Base-by-base conservation (phyloP, 768 basidiomycete genomes). In the Termitomyces sp. region DNA sequence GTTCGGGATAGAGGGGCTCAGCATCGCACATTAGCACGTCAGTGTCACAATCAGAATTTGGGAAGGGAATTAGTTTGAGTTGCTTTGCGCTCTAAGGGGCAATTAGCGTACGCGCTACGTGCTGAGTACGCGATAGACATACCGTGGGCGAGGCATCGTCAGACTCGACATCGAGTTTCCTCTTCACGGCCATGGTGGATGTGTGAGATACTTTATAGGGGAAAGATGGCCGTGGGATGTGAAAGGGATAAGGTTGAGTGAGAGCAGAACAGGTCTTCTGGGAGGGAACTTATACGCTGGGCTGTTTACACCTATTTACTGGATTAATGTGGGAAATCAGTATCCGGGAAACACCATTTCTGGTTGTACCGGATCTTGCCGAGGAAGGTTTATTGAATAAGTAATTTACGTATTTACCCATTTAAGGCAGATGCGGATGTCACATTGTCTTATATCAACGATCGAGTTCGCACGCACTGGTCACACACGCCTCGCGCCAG, bases 1-100 rank as follows among this genome's bases (percentile, higher is more conserved):
- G 74, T 64, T 77, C 74, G 63, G 79, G 78, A 65, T 70, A 79
- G 63, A 83, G 67, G 44, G 81, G 82, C 62, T 87, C 84, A 69
- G 80, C 79, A 62, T 87, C 87, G 66, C 80, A 83, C 91, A 93
- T 93, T 63, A 80, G 74, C 61, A 86, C 79, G 69, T 92, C 89
- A 65, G 75, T 71, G 70, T 90, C 86, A 60, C 73, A 68, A 59
- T 83, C 80, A 58, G 77, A 78, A 65, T 86, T 82, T 55, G 88
- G 90, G 70, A 91, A 91, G 45, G 88, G 87, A 56, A 91, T 76
- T 53, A 89, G 78, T 76, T 87, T 91, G 24, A 88, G 61, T 68
- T 91, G 88, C 71, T 93, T 91, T 33, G 77, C 74, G 60, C 77
- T 78, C 84, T 86, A 63, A 20, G 33, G 53, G 34, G 44, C 30